Evolutionary conservation across 306 rosid species (phyloP).

Genomic region (Inga oerstediana): DNA sequence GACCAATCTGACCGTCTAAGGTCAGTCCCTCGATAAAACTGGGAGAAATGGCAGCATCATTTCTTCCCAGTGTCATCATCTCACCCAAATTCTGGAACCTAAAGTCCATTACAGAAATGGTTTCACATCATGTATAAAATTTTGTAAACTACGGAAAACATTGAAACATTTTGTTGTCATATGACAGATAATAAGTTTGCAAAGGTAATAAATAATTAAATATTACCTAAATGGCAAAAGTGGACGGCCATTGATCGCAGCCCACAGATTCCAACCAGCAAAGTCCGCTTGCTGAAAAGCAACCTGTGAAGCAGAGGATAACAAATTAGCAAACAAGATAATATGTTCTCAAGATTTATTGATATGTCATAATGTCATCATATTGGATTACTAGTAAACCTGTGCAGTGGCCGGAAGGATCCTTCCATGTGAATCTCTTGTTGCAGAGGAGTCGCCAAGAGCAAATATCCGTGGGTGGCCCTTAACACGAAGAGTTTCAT

Average conservation of each 20-base stretch:
- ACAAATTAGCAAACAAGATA: conserved; percentile 29
- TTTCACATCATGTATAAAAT: conserved; percentile 4
- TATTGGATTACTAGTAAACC: conserved; percentile 43
- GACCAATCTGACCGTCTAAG: conserved; percentile 86
- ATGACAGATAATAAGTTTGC: conserved; percentile 10
- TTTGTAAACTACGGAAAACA: neutral
- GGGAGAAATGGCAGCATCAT: conserved; percentile 88
- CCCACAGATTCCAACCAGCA: conserved; percentile 98
- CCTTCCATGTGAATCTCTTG: conserved; percentile 83
- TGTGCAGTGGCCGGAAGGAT: conserved; percentile 97
- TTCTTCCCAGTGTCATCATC: conserved; percentile 93
- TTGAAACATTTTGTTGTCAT: conserved; percentile 5
- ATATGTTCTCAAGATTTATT: conserved; percentile 3
- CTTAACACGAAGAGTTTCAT: conserved; percentile 97
- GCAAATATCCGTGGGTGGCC: conserved; percentile 99
- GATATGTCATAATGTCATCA: conserved; percentile 3
- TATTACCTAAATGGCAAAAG: conserved; percentile 88
- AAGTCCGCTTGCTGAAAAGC: conserved; percentile 99
- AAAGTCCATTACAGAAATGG: conserved; percentile 29
- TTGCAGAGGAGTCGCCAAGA: conserved; percentile 86
- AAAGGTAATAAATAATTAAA: conserved; percentile 32
- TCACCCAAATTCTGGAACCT: conserved; percentile 97
- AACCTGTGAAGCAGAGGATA: conserved; percentile 55
- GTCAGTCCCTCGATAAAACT: conserved; percentile 92
- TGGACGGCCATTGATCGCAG: conserved; percentile 92